Conservation (phyloP, 75 land plant genomes). For the Adiantum capillusveneris region DNA sequence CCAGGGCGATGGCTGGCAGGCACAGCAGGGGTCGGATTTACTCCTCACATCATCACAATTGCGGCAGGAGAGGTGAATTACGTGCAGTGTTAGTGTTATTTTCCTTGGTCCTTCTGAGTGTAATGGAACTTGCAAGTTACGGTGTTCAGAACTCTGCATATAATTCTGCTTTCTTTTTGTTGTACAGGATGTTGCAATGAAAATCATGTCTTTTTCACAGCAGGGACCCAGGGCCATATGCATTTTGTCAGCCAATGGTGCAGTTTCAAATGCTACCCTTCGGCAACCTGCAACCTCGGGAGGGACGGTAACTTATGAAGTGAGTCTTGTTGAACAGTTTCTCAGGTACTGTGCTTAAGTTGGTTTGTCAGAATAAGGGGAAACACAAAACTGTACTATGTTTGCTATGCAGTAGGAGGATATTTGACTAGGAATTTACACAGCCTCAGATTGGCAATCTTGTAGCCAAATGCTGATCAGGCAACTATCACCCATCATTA, state of each 20-base stretch:
- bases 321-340: too few relatives aligned
- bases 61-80: constrained; percentile 65
- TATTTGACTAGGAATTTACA: too few relatives aligned
- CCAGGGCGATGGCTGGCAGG: constrained; percentile 58
- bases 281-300: constrained; percentile 45
- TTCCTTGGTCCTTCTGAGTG: not conserved
- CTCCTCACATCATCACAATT: constrained; percentile 73
- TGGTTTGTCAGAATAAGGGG: too few relatives aligned
- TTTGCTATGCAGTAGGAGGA: too few relatives aligned
- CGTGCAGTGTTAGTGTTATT: not conserved
- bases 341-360: too few relatives aligned
- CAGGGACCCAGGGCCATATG: constrained; percentile 41
- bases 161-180: too few relatives aligned
- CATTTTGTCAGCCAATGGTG: constrained; percentile 45
- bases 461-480: too few relatives aligned
- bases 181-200: constrained; percentile 47
- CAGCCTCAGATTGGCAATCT: too few relatives aligned
- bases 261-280: constrained; percentile 45
- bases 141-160: not conserved
- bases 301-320: constrained; percentile 51
- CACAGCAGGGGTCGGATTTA: constrained; percentile 74
- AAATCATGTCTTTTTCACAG: constrained; percentile 39
- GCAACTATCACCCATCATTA: too few relatives aligned
- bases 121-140: not conserved
- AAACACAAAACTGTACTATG: too few relatives aligned